Percentiles rank a stretch among this genome's conserved stretches.
These are phyloP conservation scores for Cystobasidium tubakii DNA, from an alignment of 768 basidiomycete genomes.

Conservation along the genomic window DNA sequence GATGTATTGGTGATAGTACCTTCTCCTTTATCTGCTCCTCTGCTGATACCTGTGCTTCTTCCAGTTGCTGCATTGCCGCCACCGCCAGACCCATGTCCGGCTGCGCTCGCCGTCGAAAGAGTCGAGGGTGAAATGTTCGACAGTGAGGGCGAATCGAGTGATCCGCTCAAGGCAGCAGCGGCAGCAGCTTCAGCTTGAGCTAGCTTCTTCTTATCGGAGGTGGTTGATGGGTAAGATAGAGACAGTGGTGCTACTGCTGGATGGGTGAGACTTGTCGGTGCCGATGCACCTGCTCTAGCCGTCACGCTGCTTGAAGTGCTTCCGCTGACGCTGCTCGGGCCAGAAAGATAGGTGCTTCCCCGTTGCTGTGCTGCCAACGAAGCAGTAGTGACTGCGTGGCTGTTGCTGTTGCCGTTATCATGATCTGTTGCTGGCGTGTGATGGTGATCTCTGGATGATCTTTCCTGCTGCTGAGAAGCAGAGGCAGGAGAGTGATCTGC, in stretches of 20 bases:
- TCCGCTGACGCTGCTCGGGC: neutral
- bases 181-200: neutral
- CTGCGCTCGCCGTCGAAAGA: neutral
- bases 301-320: neutral
- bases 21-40: neutral
- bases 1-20: neutral
- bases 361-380: neutral
- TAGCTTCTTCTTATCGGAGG: neutral
- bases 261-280: neutral
- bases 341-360: neutral
- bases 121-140: neutral
- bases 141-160: neutral
- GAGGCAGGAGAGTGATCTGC: too few relatives aligned
- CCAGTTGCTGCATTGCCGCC: neutral
- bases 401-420: neutral
- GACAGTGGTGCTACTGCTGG: neutral
- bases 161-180: neutral
- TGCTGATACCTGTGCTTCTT: neutral
- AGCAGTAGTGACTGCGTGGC: neutral
- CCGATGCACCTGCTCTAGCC: neutral
- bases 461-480: neutral
- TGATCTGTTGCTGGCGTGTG: neutral
- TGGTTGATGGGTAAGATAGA: too few relatives aligned
- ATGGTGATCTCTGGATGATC: neutral
- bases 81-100: neutral